A percentile compares a stretch with the other conserved stretches of the same genome.
phyloP scores from a whole-genome alignment of 495 filamentous ascomycete species.

The Hyaloscypha bicolor region DNA sequence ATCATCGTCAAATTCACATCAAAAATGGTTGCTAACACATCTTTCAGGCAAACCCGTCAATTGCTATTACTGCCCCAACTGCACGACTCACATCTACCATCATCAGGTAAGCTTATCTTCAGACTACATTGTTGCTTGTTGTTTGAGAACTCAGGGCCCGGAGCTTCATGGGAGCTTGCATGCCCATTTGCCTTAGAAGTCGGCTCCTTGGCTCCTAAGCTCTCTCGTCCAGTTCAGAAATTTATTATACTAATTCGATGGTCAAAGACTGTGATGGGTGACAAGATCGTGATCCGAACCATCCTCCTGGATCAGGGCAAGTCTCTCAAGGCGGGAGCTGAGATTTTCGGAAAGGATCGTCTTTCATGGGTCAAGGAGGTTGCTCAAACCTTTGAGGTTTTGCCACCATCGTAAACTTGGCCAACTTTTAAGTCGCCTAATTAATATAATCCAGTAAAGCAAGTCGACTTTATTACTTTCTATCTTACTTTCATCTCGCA shows the following conservation, averaged over 20 bases:
- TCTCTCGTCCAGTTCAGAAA: too few relatives aligned
- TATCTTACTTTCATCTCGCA: too few relatives aligned
- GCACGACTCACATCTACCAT: conserved; percentile 50
- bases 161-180: too few relatives aligned
- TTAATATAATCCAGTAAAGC: too few relatives aligned
- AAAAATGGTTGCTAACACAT: conserved; percentile 9
- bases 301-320: conserved; percentile 36
- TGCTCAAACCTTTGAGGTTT: conserved; percentile 13
- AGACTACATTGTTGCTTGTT: too few relatives aligned
- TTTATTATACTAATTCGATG: too few relatives aligned
- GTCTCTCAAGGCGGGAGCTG: conserved; percentile 4
- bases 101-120: conserved; percentile 37
- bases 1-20: not conserved
- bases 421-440: too few relatives aligned
- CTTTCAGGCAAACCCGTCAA: conserved; percentile 47
- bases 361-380: conserved; percentile 21
- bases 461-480: too few relatives aligned
- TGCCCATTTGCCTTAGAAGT: too few relatives aligned
- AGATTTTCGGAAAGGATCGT: conserved; percentile 16
- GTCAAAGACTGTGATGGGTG: conserved; percentile 42
- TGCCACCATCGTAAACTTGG: conserved; percentile 7
- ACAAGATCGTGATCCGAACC: conserved; percentile 51
- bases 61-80: conserved; percentile 58
- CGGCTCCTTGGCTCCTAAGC: too few relatives aligned
- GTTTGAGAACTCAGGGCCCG: too few relatives aligned